A percentile compares a stretch with the other conserved stretches of the same genome.
Conservation (phyloP, 176 grass and related monocot species). For the Musa schizocarpa region DNA sequence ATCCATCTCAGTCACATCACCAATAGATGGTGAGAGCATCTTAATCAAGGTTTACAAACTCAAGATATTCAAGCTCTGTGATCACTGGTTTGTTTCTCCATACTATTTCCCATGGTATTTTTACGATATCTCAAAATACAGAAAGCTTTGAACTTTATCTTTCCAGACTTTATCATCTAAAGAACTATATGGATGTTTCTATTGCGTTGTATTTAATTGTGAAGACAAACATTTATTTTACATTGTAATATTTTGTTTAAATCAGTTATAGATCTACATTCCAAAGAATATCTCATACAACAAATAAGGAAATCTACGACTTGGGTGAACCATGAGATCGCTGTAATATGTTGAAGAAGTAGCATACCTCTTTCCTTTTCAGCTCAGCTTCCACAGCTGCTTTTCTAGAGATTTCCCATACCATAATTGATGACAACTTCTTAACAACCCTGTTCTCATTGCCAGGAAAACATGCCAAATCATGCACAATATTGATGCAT, state of each 20-base stretch:
- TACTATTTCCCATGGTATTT: too few relatives aligned
- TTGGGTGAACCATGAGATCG: too few relatives aligned
- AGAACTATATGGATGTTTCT: too few relatives aligned
- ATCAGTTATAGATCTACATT: background rate
- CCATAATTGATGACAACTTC: slow-evolving; percentile 52
- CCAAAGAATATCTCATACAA: background rate
- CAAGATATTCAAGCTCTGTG: too few relatives aligned
- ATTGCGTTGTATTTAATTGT: too few relatives aligned
- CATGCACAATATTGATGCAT: background rate
- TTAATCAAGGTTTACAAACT: too few relatives aligned
- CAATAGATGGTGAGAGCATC: background rate
- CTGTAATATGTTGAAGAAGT: background rate
- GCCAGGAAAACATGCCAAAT: background rate
- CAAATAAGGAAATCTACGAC: background rate
- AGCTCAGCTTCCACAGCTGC: slow-evolving; percentile 59
- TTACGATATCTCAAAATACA: too few relatives aligned
- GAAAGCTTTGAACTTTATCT: too few relatives aligned
- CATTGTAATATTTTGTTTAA: too few relatives aligned
- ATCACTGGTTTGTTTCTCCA: too few relatives aligned
- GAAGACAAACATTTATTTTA: too few relatives aligned
- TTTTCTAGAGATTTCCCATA: slow-evolving; percentile 83
- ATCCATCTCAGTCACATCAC: background rate
- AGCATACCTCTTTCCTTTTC: slow-evolving; percentile 67
- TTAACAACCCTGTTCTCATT: slow-evolving; percentile 38
- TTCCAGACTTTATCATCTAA: too few relatives aligned